Evolutionary conservation across 108 stramenopile species (phyloP), one percentile per base, ranked within the genome.

Genomic region (Skeletonema grethae): DNA sequence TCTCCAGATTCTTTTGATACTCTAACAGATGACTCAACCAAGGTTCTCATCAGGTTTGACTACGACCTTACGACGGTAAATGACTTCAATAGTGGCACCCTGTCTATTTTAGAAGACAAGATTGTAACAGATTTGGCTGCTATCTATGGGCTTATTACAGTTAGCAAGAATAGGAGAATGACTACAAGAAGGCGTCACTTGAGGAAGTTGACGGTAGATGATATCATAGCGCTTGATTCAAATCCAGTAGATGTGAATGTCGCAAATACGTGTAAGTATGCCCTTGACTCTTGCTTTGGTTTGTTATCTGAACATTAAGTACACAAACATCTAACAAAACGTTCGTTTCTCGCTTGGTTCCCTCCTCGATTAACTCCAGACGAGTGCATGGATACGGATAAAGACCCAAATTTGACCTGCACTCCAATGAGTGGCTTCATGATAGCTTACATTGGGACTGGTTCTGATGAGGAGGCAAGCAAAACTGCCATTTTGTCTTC

Each of bases 351-450:
- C 41, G 0, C 41, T 10, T 38, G 15, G 4, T 43, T 15, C 1
- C 2, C 15, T 13, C 38, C 12, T 39, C 38, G 12, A 39, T 39
- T 12, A 12, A n/a, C 3, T n/a, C 41, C 15, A 43, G 41, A 43
- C 10, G 41, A 43, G 41, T 43, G 41, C 41, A 2, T 11, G 41
- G 41, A 43, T n/a, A 2, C 1, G 0, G 15, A n/a, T n/a, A 43
- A 0, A 4, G 41, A 43, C 15, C 41, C 41, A n/a, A 43, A 43
- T 28, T 35, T 18, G 11, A 43, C 7, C 7, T 70, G 69, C 38
- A 70, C 59, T 8, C 59, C 69, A 7, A 25, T 70, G 0, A 22
- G 59, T 20, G 69, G 69, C 15, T 61, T 18, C 69, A 70, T 70
- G 69, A 61, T 39, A 8, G 69, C 69, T 6, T 61, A 58, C 39